Evolutionary conservation across 805 yeast genomes (phyloP), one percentile per base, ranked within the genome.

Genomic region (Pichia deserticola): DNA sequence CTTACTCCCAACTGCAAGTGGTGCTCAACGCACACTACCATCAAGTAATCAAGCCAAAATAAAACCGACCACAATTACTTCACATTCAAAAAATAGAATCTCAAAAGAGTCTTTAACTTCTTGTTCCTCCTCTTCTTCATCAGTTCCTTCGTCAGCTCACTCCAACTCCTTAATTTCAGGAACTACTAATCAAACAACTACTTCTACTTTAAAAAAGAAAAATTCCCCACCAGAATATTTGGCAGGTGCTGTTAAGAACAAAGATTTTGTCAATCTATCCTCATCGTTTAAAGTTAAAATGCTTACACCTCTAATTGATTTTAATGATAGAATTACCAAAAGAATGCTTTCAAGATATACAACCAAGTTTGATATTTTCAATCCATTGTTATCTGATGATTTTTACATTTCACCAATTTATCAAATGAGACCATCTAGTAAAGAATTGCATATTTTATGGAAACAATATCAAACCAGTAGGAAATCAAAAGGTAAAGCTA

Each of bases 301-400:
- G 44, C 9, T 50, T 12, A 37, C 44, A 3, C 44, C 52, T 4
- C 28, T 47, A 3, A 40, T 47, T 36, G 53, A 50, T 28, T 43
- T 25, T 27, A 43, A 43, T 36, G 53, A 50, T 32, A 5, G 37
- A 38, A 47, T 47, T 4, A 50, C 50, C 3, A 51, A 39, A 25
- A 32, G 34, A 6, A 53, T 62, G 59, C 30, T 42, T 32, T 43
- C 57, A 11, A 51, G 66, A 25, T 61, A 63, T 41, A 54, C 53
- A 11, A 61, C 62, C 45, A 62, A 62, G 43, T 63, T 54, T 39
- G 46, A 57, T 13, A 49, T 61, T 12, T 54, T 54, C 46, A 57
- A 56, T 44, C 64, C 64, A 20, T 50, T 61, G 30, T 48, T 49
- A 32, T 39, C 49, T 5, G 49, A 51, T 35, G 52, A 57, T 25